Percentiles rank a stretch among this genome's conserved stretches.
Evolutionary conservation across 2,329 filamentous ascomycete species (phyloP).

Genomic region (Cyclaneusma minus): DNA sequence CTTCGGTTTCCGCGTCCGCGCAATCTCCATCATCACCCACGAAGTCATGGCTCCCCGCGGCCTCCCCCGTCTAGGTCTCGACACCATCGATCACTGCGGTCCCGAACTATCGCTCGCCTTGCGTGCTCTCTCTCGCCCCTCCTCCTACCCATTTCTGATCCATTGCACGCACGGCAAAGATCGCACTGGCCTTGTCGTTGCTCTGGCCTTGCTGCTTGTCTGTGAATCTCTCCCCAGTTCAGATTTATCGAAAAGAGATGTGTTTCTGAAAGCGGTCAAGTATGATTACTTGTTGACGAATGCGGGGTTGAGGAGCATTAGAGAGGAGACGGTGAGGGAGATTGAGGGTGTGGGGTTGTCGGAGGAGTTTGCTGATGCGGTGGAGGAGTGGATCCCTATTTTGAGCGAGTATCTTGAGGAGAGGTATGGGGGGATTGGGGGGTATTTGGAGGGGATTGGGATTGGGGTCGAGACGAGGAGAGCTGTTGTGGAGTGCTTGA

Average conservation of each 20-base stretch:
- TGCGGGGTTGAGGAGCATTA: constrained; percentile 43
- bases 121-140: constrained; percentile 27
- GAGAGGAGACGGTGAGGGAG: constrained; percentile 48
- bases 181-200: constrained; percentile 56
- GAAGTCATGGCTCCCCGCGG: constrained; percentile 61
- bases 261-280: constrained; percentile 44
- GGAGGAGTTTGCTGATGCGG: constrained; percentile 57
- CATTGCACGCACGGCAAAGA: constrained; percentile 90
- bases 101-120: constrained; percentile 39
- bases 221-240: too few species aligned
- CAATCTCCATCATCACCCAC: constrained; percentile 51
- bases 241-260: too few species aligned
- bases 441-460: constrained; percentile 50
- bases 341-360: constrained; percentile 55
- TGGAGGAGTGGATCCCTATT: constrained; percentile 43
- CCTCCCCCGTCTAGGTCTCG: constrained; percentile 51
- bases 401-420: constrained; percentile 41
- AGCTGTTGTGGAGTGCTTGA: too few species aligned
- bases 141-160: constrained; percentile 48
- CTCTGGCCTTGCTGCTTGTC: constrained; percentile 52
- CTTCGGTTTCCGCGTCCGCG: constrained; percentile 50
- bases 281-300: constrained; percentile 58
- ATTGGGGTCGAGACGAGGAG: constrained; percentile 25
- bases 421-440: constrained; percentile 48
- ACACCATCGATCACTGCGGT: constrained; percentile 54